A percentile compares a stretch with the other conserved stretches of the same genome.
phyloP scores from a whole-genome alignment of 164 flowering plant species.

The Vitis riparia region DNA sequence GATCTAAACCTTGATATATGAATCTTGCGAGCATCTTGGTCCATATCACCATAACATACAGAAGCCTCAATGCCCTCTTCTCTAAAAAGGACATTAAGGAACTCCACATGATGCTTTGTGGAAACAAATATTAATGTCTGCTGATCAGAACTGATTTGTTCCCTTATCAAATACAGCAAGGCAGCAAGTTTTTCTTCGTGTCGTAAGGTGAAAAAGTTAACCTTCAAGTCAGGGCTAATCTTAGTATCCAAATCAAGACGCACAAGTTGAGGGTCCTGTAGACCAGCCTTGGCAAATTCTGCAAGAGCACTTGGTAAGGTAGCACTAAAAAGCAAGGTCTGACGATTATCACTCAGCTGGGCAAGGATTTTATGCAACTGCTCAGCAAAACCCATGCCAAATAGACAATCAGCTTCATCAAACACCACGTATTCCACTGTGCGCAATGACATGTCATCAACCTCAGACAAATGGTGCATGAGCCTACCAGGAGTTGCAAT shows the following conservation, averaged over 20 bases:
- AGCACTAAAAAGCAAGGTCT: constrained; percentile 95
- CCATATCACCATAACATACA: constrained; percentile 97
- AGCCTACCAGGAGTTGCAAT: constrained; percentile 99
- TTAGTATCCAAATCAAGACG: constrained; percentile 87
- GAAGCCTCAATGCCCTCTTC: constrained; percentile 90
- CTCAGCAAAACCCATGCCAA: constrained; percentile 96
- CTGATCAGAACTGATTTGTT: constrained; percentile 68
- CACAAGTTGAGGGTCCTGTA: constrained; percentile 84
- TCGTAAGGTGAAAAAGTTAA: constrained; percentile 72
- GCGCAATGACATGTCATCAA: constrained; percentile 90
- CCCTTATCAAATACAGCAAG: constrained; percentile 77
- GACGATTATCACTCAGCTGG: constrained; percentile 84
- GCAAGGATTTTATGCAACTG: constrained; percentile 80
- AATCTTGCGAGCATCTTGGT: constrained; percentile 97
- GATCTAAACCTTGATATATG: constrained; percentile 77
- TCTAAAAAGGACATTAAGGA: constrained; percentile 58
- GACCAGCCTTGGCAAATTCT: constrained; percentile 95
- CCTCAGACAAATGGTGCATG: constrained; percentile 93
- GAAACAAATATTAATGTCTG: constrained; percentile 90
- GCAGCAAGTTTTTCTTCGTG: constrained; percentile 92
- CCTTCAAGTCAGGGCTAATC: constrained; percentile 89
- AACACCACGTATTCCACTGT: constrained; percentile 91
- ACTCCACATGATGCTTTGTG: constrained; percentile 94
- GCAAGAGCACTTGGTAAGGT: constrained; percentile 95
- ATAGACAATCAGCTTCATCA: constrained; percentile 92